A percentile compares a stretch with the other conserved stretches of the same genome.
Conservation (phyloP, 2,329 filamentous ascomycete genomes). For the Monilinia vaccinii-corymbosi region DNA sequence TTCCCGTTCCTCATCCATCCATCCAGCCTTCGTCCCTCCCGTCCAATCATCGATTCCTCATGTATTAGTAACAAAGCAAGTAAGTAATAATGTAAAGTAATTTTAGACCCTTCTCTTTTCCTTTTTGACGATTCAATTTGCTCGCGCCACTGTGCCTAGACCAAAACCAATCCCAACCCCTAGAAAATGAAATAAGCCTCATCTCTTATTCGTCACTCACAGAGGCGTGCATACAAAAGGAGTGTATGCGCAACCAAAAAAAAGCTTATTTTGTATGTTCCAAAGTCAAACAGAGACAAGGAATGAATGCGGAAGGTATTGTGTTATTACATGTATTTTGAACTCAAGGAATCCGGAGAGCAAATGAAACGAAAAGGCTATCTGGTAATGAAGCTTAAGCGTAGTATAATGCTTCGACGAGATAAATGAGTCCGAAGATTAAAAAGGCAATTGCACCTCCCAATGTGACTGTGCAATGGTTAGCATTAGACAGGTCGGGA, state of each 20-base stretch:
- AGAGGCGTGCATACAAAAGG: neutral
- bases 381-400: constrained; percentile 13
- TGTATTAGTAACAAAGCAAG: constrained; percentile 2
- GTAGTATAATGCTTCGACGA: constrained; percentile 68
- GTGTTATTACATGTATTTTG: neutral
- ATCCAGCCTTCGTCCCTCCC: too few species aligned
- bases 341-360: neutral
- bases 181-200: neutral
- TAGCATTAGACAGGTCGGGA: constrained; percentile 16
- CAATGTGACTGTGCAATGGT: constrained; percentile 62
- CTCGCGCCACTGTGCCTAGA: neutral
- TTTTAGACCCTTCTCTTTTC: too few species aligned
- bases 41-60: neutral
- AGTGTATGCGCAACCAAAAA: neutral
- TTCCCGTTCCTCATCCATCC: neutral
- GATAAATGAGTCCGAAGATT: constrained; percentile 83
- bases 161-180: neutral
- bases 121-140: neutral
- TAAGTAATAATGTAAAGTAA: neutral
- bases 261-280: neutral
- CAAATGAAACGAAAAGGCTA: neutral
- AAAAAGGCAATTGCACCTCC: constrained; percentile 88
- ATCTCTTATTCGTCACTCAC: neutral
- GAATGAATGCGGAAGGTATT: neutral
- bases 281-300: neutral